Evolutionary conservation across 1,284 basidiomycete species (phyloP).

Genomic region (Austropuccinia psidii): DNA sequence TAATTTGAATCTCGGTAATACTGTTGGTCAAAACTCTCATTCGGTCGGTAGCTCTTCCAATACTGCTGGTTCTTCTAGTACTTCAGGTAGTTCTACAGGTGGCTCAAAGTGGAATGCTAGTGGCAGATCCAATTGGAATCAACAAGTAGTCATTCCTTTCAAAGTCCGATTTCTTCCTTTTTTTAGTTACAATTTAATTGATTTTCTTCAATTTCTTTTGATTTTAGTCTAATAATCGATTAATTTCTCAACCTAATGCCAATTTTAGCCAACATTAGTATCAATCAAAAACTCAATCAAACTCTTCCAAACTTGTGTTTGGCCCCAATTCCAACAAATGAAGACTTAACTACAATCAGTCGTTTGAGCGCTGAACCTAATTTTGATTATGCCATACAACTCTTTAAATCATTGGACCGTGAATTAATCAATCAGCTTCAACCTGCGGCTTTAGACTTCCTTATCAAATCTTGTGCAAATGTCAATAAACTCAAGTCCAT

Average conservation of each 20-base stretch:
- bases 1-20: constrained; percentile 27
- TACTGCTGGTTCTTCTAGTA: constrained; percentile 9
- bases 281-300: constrained; percentile 34
- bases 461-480: constrained; percentile 18
- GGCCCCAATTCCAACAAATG: constrained; percentile 7
- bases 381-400: not conserved
- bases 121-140: constrained; percentile 33
- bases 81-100: constrained; percentile 17
- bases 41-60: not conserved
- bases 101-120: constrained; percentile 32
- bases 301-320: constrained; percentile 25
- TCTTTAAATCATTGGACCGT: constrained; percentile 14
- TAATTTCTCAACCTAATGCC: too few species aligned
- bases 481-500: not conserved
- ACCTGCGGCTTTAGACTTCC: constrained; percentile 11
- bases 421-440: constrained; percentile 18
- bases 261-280: constrained; percentile 1
- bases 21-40: constrained; percentile 17
- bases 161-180: not conserved
- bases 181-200: not conserved
- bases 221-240: not conserved
- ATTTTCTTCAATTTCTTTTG: not conserved
- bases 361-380: constrained; percentile 21
- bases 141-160: constrained; percentile 22
- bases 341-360: constrained; percentile 5